A percentile compares a stretch with the other conserved stretches of the same genome.
phyloP scores from a whole-genome alignment of 805 yeast genomes.

The Debaryomyces hansenii region DNA sequence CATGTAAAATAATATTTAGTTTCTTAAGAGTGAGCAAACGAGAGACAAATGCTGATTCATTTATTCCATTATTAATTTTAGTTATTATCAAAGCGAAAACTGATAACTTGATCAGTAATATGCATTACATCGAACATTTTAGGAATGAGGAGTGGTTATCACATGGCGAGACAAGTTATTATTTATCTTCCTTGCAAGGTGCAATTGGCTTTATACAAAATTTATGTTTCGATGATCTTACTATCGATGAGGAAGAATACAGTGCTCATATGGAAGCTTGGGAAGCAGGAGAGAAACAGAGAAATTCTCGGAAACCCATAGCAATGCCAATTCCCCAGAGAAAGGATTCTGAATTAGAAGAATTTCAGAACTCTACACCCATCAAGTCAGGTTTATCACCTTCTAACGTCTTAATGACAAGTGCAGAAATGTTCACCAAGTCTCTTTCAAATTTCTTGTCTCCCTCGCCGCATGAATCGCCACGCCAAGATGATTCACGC shows the following conservation, averaged over 20 bases:
- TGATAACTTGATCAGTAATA: conserved; percentile 66
- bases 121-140: conserved; percentile 82
- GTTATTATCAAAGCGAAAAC: conserved; percentile 73
- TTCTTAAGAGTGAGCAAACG: conserved; percentile 68
- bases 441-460: conserved; percentile 45
- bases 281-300: conserved; percentile 36
- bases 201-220: conserved; percentile 79
- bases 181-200: conserved; percentile 84
- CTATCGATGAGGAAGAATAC: conserved; percentile 61
- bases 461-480: conserved; percentile 36
- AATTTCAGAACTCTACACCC: conserved; percentile 16
- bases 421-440: conserved; percentile 53
- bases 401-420: conserved; percentile 37
- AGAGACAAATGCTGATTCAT: conserved; percentile 86
- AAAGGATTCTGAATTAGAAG: conserved; percentile 6
- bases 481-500: conserved; percentile 15
- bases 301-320: conserved; percentile 1
- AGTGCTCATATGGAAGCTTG: conserved; percentile 54
- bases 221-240: conserved; percentile 55
- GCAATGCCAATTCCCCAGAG: not conserved
- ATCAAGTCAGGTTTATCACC: conserved; percentile 28
- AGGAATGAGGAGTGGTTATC: conserved; percentile 69
- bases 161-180: conserved; percentile 87
- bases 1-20: conserved; percentile 91
- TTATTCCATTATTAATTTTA: conserved; percentile 84